Conservation (phyloP, 1,284 basidiomycete genomes). For the Sanghuangporus weigelae region DNA sequence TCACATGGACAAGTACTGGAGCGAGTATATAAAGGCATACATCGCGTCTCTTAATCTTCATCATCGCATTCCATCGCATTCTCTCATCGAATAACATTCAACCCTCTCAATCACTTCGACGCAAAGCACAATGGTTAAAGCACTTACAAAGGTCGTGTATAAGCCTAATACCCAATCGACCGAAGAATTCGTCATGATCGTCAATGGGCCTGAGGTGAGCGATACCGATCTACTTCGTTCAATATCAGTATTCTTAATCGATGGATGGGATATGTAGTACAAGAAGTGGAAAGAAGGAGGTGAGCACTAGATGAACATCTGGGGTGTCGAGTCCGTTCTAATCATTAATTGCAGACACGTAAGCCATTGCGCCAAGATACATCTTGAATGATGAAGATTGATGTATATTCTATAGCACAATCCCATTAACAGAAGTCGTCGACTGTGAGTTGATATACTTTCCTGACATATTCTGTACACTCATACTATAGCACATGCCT, state of each 20-base stretch:
- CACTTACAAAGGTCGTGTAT: conserved; percentile 66
- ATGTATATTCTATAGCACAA: conserved; percentile 39
- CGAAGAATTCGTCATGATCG: conserved; percentile 66
- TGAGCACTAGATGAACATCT: conserved; percentile 30
- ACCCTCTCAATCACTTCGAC: conserved; percentile 9
- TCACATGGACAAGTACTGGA: background rate
- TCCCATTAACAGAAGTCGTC: conserved; percentile 64
- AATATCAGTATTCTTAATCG: conserved; percentile 16
- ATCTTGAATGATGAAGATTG: conserved; percentile 4
- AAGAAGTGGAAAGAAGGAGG: conserved; percentile 77
- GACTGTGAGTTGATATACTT: conserved; percentile 52
- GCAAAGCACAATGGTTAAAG: conserved; percentile 40
- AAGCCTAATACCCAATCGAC: conserved; percentile 65
- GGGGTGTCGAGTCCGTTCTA: conserved; percentile 24
- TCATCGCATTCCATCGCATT: background rate
- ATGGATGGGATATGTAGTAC: conserved; percentile 40
- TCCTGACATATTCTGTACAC: background rate
- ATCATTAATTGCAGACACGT: conserved; percentile 51
- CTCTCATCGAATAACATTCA: conserved; percentile 2
- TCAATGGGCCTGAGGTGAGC: conserved; percentile 61
- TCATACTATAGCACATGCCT: conserved; percentile 6
- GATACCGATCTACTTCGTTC: conserved; percentile 1
- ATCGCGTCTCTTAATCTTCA: background rate
- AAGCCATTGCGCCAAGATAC: conserved; percentile 28
- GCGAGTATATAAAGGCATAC: background rate